Evolutionary conservation across 352 stramenopile species (phyloP).

Genomic region (Halophytophthora batemanensis): DNA sequence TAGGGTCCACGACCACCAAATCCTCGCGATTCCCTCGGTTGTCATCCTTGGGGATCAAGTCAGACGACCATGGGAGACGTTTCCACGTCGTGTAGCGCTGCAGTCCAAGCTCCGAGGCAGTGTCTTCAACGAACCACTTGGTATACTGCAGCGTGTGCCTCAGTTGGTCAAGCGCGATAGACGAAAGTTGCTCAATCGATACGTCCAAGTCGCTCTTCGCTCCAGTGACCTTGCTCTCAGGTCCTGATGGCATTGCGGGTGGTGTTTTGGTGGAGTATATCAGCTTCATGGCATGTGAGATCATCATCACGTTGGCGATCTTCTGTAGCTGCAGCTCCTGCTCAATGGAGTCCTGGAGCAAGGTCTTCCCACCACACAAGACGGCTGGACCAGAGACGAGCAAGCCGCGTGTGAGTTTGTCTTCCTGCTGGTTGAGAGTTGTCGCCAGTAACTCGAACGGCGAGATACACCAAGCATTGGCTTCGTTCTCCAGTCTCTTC

Average conservation of each 20-base stretch:
- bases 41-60: slow-evolving; percentile 14
- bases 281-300: slow-evolving; percentile 35
- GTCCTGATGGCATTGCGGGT: neutral
- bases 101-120: slow-evolving; percentile 47
- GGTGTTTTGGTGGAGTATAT: slow-evolving; percentile 20
- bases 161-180: slow-evolving; percentile 31
- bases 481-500: slow-evolving; percentile 24
- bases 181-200: neutral
- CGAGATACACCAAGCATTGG: slow-evolving; percentile 48
- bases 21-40: slow-evolving; percentile 8
- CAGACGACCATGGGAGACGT: slow-evolving; percentile 50
- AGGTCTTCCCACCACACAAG: slow-evolving; percentile 17
- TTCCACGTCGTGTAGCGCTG: slow-evolving; percentile 8
- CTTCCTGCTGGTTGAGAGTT: slow-evolving; percentile 36
- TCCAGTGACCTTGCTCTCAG: neutral
- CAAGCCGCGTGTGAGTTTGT: slow-evolving; percentile 45
- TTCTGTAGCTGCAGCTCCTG: slow-evolving; percentile 54
- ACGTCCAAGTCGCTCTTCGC: neutral
- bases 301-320: slow-evolving; percentile 42
- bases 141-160: slow-evolving; percentile 40
- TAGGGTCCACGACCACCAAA: slow-evolving; percentile 42
- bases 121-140: slow-evolving; percentile 50
- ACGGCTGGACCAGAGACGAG: slow-evolving; percentile 30
- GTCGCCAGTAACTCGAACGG: slow-evolving; percentile 40
- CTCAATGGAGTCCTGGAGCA: slow-evolving; percentile 32